Conservation (phyloP, 495 filamentous ascomycete genomes). For the Penicillium macrosclerotiorum region DNA sequence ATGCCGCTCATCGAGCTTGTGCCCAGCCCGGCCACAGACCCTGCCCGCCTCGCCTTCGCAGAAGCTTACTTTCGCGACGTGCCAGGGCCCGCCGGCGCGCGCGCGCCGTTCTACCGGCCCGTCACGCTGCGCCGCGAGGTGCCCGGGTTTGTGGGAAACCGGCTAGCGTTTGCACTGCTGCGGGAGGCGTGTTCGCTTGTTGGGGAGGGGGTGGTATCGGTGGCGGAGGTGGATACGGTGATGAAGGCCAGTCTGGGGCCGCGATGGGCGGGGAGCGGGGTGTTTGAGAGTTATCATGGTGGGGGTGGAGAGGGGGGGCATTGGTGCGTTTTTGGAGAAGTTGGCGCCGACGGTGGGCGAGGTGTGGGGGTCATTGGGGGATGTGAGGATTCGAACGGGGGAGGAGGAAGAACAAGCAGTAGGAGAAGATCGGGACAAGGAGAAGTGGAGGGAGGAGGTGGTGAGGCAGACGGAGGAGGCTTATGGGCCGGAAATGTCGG, state of each 20-base stretch:
- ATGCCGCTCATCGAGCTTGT: conserved; percentile 64
- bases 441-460: conserved; percentile 33
- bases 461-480: conserved; percentile 36
- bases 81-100: conserved; percentile 35
- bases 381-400: conserved; percentile 39
- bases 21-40: conserved; percentile 39
- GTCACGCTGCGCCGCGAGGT: conserved; percentile 55
- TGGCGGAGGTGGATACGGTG: conserved; percentile 46
- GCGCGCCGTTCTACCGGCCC: conserved; percentile 30
- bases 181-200: conserved; percentile 48
- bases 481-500: conserved; percentile 26
- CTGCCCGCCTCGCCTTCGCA: conserved; percentile 40
- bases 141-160: conserved; percentile 50
- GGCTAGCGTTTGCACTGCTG: conserved; percentile 48
- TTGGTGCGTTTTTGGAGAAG: conserved; percentile 56
- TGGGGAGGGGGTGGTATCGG: conserved; percentile 43
- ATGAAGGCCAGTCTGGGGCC: conserved; percentile 51
- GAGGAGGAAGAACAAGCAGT: conserved; percentile 19
- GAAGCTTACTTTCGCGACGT: conserved; percentile 46
- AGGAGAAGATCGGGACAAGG: conserved; percentile 33
- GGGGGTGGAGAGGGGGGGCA: conserved; percentile 55
- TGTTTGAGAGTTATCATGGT: conserved; percentile 61
- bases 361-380: conserved; percentile 51
- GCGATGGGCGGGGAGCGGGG: conserved; percentile 55
- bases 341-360: conserved; percentile 54